Base-by-base conservation (phyloP, 2,329 filamentous ascomycete genomes). In the Cryphonectria carpinicola region DNA sequence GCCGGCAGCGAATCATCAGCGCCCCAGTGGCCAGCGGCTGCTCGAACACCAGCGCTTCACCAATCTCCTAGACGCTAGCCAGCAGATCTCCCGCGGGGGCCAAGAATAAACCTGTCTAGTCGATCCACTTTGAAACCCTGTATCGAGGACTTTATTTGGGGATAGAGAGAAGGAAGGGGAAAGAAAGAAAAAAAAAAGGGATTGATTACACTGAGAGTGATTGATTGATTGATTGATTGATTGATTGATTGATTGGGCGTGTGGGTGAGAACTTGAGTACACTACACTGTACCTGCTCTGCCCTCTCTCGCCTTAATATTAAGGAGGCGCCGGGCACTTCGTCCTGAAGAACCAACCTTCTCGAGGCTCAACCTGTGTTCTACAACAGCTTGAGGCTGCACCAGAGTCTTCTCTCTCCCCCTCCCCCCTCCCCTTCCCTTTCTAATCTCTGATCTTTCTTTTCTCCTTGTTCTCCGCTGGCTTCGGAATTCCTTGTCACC, bases 11-110 rank as follows among this genome's bases (percentile, higher is more conserved):
- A 72, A 72, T 72, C 71, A 68, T 70, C 60, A 35, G 22, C 52
- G 54, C 56, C 61, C 70, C 58, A 56, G 61, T 41, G 54, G 35
- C 65, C 70, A 68, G 70, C 70, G 70, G 68, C 71, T 72, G 65
- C 68, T 70, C 68, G 63, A 70, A 72, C 65, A 37, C 66, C 67
- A 69, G 65, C 68, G 68, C 67, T 56, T 72, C 70, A 70, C 68
- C 66, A 72, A 72, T 72, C 71, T 72, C 22, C 68, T 70, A 72
- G 62, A 68, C 71, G 71, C 71, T 68, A 70, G 66, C 71, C 39
- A 37, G 43, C 37, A 69, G 66, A 69, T 65, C 65, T 65, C 41
- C 41, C 62, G 28, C 39, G 39, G 3, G 11, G 54, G 54, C 71
- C 70, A 49, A 67, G 64, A 70, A 70, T 72, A 70, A 65, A 49